phyloP scores from a whole-genome alignment of 352 stramenopile species.

The Globisporangium nunn region DNA sequence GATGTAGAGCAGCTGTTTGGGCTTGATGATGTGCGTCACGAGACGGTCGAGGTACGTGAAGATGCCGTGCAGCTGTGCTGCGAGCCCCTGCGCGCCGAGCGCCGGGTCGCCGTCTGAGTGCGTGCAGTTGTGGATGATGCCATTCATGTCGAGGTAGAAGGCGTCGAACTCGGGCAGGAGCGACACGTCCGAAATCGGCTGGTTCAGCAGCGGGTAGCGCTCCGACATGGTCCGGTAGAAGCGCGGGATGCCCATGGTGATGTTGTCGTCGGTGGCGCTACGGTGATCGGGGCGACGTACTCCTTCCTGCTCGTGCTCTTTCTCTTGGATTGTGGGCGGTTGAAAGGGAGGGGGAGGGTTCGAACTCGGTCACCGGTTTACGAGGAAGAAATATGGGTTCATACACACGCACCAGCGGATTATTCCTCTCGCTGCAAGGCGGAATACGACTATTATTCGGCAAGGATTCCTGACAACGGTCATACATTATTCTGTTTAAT shows the following conservation, averaged over 20 bases:
- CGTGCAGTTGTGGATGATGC: constrained; percentile 99
- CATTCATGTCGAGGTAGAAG: constrained; percentile 99
- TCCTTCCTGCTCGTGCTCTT: background rate
- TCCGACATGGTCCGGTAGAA: constrained; percentile 93
- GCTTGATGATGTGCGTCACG: constrained; percentile 96
- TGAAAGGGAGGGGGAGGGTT: background rate
- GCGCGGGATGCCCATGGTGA: constrained; percentile 87
- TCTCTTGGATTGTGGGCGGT: background rate
- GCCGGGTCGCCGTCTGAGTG: constrained; percentile 82
- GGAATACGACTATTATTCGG: background rate
- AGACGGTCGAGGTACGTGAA: constrained; percentile 92
- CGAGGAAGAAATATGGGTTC: background rate
- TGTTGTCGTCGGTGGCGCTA: background rate
- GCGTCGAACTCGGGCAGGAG: constrained; percentile 98
- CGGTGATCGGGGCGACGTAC: background rate
- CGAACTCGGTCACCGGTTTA: background rate
- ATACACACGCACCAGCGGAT: background rate
- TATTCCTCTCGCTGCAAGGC: background rate
- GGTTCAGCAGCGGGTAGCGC: constrained; percentile 99
- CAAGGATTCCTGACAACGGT: background rate
- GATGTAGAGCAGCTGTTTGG: constrained; percentile 96
- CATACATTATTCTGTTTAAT: too few relatives aligned
- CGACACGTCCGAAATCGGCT: constrained; percentile 93
- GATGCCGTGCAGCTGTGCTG: constrained; percentile 91
- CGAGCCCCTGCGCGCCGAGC: constrained; percentile 88